Conservation (phyloP, 2,329 filamentous ascomycete genomes). For the Aotearoamyces nothofagi region DNA sequence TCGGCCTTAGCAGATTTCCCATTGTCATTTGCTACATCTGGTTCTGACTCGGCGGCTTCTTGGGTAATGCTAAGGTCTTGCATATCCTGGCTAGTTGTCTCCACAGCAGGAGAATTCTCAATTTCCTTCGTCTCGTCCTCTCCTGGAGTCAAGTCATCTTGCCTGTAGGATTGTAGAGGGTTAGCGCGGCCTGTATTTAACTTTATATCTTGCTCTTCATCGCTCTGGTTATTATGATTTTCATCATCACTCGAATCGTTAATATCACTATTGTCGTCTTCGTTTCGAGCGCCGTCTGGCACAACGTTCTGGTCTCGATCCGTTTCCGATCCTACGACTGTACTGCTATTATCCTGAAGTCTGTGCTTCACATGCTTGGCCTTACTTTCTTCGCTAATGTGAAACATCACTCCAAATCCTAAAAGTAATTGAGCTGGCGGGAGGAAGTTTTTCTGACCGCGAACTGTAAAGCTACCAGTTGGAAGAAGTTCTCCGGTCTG, state of each 20-base stretch:
- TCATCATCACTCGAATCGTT: background rate
- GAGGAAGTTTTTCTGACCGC: slow-evolving; percentile 80
- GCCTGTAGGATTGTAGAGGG: background rate
- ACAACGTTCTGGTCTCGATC: background rate
- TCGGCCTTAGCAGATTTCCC: background rate
- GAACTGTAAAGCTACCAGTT: slow-evolving; percentile 64
- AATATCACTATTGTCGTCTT: background rate
- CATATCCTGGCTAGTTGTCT: too few species aligned
- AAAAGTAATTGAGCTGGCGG: slow-evolving; percentile 77
- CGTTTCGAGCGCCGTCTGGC: background rate
- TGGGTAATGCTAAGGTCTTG: too few species aligned
- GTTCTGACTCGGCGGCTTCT: background rate
- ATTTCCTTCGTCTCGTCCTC: background rate
- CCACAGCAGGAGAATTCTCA: background rate
- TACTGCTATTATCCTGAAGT: slow-evolving; percentile 23
- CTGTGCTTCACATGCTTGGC: slow-evolving; percentile 65
- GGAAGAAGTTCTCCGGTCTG: slow-evolving; percentile 67
- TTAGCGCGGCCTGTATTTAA: background rate
- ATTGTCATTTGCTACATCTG: background rate
- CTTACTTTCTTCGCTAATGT: slow-evolving; percentile 78
- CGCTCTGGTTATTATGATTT: slow-evolving; percentile 2
- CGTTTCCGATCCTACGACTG: background rate
- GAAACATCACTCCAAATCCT: slow-evolving; percentile 78
- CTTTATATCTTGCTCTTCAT: background rate
- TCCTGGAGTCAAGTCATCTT: background rate